Evolutionary conservation across 2,329 filamentous ascomycete species (phyloP).

Genomic region (Curvularia sp.): DNA sequence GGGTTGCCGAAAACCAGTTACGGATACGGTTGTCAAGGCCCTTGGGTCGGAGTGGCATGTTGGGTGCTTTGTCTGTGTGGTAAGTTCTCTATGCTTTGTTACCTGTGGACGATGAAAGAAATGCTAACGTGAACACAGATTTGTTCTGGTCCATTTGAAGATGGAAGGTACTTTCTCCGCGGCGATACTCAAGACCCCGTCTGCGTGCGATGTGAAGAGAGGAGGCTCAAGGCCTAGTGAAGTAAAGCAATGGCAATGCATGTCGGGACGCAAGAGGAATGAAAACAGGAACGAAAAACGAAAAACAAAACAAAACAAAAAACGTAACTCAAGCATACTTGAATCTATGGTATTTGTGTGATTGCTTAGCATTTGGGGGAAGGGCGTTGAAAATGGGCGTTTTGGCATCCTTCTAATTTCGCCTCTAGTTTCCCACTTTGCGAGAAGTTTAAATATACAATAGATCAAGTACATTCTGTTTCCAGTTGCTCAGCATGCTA

Average conservation of each 20-base stretch:
- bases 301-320: not conserved
- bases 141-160: constrained; percentile 66
- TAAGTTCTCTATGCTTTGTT: constrained; percentile 42
- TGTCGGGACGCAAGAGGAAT: not conserved
- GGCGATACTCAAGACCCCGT: constrained; percentile 66
- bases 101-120: not conserved
- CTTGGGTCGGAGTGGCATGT: constrained; percentile 94
- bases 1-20: constrained; percentile 82
- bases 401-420: not conserved
- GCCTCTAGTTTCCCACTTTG: not conserved
- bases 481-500: not conserved
- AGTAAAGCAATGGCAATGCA: not conserved
- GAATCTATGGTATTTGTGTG: not conserved
- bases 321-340: not conserved
- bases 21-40: constrained; percentile 88
- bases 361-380: not conserved
- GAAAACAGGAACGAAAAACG: not conserved
- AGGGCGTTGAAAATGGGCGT: constrained; percentile 11
- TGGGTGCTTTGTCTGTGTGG: constrained; percentile 82
- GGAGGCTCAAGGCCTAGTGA: constrained; percentile 64
- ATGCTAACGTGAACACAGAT: constrained; percentile 53
- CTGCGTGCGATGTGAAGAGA: constrained; percentile 68
- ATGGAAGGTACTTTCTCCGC: constrained; percentile 69
- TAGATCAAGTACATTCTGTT: not conserved
- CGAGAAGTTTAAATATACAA: not conserved